phyloP scores from a whole-genome alignment of 1,284 basidiomycete species.

The Trametes pubescens region DNA sequence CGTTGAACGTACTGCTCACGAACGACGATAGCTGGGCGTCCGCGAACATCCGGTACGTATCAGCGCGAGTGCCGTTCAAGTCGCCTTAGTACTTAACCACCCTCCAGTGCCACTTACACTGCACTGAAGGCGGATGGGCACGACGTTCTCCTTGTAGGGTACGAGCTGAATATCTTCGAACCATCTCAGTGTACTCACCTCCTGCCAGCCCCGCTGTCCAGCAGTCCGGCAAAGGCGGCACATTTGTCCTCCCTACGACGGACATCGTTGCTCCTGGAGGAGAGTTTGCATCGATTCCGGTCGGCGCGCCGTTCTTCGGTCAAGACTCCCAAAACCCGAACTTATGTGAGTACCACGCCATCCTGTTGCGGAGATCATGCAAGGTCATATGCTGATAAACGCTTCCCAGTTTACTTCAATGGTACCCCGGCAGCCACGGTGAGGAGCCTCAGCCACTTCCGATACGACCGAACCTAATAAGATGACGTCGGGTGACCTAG shows the following conservation, averaged over 20 bases:
- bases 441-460: background rate
- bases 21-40: constrained; percentile 45
- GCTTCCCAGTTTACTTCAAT: constrained; percentile 41
- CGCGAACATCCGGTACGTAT: constrained; percentile 42
- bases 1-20: constrained; percentile 42
- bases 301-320: constrained; percentile 41
- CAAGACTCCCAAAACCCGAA: constrained; percentile 36
- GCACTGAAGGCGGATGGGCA: constrained; percentile 40
- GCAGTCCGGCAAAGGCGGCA: constrained; percentile 42
- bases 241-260: constrained; percentile 40
- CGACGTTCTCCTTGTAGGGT: constrained; percentile 40
- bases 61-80: background rate
- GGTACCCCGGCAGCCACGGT: constrained; percentile 41
- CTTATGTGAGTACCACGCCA: constrained; percentile 35
- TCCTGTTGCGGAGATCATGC: background rate
- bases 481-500: constrained; percentile 19
- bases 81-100: background rate
- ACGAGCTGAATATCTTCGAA: too few relatives aligned
- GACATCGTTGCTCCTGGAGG: constrained; percentile 42
- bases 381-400: constrained; percentile 22
- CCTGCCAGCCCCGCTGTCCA: constrained; percentile 39
- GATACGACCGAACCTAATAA: constrained; percentile 13
- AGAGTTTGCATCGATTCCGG: constrained; percentile 39
- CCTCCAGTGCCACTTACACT: constrained; percentile 36
- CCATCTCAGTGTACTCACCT: too few relatives aligned